Evolutionary conservation across 148 eudicot species (phyloP).

Genomic region (Rhododendron griersonianum): DNA sequence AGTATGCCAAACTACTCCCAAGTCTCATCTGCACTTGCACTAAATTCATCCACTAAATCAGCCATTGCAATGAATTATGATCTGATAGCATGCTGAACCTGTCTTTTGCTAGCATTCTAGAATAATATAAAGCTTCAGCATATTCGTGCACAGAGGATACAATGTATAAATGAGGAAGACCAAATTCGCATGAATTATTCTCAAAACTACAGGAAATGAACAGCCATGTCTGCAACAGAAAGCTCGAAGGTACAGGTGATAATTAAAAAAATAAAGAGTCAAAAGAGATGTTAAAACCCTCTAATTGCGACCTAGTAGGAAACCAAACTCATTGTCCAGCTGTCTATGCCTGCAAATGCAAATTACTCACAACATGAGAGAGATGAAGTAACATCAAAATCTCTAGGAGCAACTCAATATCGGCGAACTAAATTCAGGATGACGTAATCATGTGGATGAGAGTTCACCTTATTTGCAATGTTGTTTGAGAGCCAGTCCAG

Average conservation of each 20-base stretch:
- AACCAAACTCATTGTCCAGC: not conserved
- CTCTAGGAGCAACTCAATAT: not conserved
- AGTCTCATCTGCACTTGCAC: no score
- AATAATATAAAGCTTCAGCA: not conserved
- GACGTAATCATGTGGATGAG: not conserved
- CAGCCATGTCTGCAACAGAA: constrained; percentile 4
- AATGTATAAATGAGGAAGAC: not conserved
- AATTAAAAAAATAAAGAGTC: not conserved
- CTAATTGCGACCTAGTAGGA: not conserved
- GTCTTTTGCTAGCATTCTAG: no score
- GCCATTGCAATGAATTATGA: no score
- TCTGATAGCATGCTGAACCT: no score
- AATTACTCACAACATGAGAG: not conserved
- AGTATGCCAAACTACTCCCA: no score
- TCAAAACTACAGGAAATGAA: constrained; percentile 6
- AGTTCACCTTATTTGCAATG: constrained; percentile 60
- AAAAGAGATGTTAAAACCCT: not conserved
- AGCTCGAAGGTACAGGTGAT: not conserved
- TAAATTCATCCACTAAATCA: no score
- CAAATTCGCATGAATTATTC: not conserved
- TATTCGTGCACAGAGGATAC: not conserved
- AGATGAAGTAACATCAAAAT: not conserved
- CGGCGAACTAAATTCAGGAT: not conserved
- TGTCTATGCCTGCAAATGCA: constrained; percentile 26
- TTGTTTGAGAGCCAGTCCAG: constrained; percentile 78